phyloP scores from a whole-genome alignment of 148 eudicot genomes.

The Chenopodium suecicum region DNA sequence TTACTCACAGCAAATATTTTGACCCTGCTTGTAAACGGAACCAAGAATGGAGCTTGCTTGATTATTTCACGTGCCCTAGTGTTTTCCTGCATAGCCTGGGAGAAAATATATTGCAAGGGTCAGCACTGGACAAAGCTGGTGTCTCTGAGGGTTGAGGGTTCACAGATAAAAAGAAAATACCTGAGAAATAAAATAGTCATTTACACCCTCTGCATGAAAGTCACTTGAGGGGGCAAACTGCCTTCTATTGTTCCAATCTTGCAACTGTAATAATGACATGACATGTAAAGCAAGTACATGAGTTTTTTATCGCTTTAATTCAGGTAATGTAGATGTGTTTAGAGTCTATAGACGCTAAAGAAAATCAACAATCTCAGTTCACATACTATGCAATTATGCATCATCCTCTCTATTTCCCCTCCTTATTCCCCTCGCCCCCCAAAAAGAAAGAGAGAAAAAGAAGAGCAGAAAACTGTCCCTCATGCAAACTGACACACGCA shows the following conservation, averaged over 20 bases:
- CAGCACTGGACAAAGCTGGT: background rate
- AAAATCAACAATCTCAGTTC: background rate
- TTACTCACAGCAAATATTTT: slow-evolving; percentile 84
- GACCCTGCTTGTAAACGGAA: slow-evolving; percentile 92
- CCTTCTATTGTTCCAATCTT: slow-evolving; percentile 98
- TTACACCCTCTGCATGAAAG: slow-evolving; percentile 94
- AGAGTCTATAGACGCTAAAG: background rate
- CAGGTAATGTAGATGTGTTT: background rate
- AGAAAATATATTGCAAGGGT: slow-evolving; percentile 19
- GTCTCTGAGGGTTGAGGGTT: background rate
- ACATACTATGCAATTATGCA: background rate
- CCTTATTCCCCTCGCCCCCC: background rate
- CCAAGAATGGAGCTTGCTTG: slow-evolving; percentile 87
- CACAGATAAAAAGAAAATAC: slow-evolving; percentile 33
- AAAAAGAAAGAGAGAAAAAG: too few species aligned
- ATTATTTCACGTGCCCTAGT: slow-evolving; percentile 80
- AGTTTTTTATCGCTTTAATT: background rate
- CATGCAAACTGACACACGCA: background rate
- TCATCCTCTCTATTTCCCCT: background rate
- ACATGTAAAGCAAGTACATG: slow-evolving; percentile 16
- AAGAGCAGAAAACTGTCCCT: background rate
- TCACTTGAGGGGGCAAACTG: slow-evolving; percentile 78
- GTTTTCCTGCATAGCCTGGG: slow-evolving; percentile 81
- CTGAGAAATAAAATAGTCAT: slow-evolving; percentile 88
- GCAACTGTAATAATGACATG: slow-evolving; percentile 51